Evolutionary conservation across 495 filamentous ascomycete species (phyloP).

Genomic region (Zalerion maritima): DNA sequence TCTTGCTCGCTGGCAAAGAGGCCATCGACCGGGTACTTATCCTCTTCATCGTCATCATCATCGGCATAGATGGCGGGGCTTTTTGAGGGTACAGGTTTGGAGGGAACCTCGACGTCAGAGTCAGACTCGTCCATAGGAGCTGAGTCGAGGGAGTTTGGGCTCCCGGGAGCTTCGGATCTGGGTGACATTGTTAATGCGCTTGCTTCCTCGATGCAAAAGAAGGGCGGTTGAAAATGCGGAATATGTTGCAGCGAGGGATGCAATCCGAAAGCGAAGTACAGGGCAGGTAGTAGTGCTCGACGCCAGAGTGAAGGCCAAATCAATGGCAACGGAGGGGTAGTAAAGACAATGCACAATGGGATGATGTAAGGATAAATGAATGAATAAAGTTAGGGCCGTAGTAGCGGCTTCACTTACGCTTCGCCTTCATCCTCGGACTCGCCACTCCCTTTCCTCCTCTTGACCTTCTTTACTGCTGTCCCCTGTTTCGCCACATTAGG

Average conservation of each 20-base stretch:
- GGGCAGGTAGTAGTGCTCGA: too few species aligned
- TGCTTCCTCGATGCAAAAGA: slow-evolving; percentile 6
- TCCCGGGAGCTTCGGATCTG: slow-evolving; percentile 49
- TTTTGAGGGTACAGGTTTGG: slow-evolving; percentile 36
- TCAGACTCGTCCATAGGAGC: slow-evolving; percentile 86
- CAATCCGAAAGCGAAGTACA: too few species aligned
- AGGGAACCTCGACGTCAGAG: slow-evolving; percentile 49
- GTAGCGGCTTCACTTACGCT: slow-evolving; percentile 65
- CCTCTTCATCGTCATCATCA: slow-evolving; percentile 41
- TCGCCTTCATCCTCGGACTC: slow-evolving; percentile 69
- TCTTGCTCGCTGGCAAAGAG: slow-evolving; percentile 69
- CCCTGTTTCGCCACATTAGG: slow-evolving; percentile 32
- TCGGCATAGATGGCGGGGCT: too few species aligned
- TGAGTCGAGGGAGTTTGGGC: slow-evolving; percentile 62
- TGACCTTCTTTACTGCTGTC: slow-evolving; percentile 32
- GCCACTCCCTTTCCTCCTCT: slow-evolving; percentile 31
- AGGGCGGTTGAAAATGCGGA: too few species aligned
- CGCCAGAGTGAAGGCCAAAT: too few species aligned
- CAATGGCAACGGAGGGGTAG: background rate
- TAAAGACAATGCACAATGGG: background rate
- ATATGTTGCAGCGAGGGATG: background rate
- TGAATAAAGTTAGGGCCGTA: too few species aligned
- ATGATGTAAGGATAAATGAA: slow-evolving; percentile 1
- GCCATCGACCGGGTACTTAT: slow-evolving; percentile 76
- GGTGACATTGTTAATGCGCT: slow-evolving; percentile 2